phyloP scores from a whole-genome alignment of 345 rosid genomes.

The Rhodomyrtus tomentosa region DNA sequence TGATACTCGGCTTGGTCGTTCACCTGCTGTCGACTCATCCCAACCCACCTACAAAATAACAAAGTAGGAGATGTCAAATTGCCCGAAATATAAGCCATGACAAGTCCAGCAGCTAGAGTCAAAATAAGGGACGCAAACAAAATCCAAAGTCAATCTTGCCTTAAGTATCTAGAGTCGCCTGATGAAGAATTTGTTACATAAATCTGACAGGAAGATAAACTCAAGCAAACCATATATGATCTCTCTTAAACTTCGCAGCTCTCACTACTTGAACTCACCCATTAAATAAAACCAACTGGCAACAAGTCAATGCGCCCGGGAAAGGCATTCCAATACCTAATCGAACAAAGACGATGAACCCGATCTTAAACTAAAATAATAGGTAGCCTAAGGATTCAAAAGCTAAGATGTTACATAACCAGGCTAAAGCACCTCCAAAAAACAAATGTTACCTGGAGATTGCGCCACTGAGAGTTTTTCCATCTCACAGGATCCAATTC shows the following conservation, averaged over 20 bases:
- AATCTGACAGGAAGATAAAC: background rate
- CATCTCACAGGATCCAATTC: conserved; percentile 86
- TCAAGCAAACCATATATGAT: background rate
- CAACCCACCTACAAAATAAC: conserved; percentile 68
- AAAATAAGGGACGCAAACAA: background rate
- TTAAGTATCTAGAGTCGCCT: background rate
- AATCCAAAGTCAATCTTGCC: background rate
- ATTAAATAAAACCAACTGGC: background rate
- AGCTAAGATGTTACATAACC: background rate
- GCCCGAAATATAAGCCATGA: background rate
- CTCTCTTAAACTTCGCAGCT: background rate
- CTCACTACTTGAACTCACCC: background rate
- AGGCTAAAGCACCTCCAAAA: background rate
- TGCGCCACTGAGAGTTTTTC: conserved; percentile 97
- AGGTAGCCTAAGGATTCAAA: background rate
- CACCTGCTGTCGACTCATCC: conserved; percentile 96
- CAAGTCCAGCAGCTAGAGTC: background rate
- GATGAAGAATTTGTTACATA: background rate
- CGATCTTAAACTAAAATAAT: background rate
- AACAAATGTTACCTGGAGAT: conserved; percentile 76
- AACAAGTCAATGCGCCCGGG: background rate
- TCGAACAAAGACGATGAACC: background rate
- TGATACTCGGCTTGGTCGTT: conserved; percentile 79
- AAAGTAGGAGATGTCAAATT: background rate
- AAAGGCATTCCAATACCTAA: background rate